Conservation (phyloP, 2,329 filamentous ascomycete species). For the Xylariaceae sp. region DNA sequence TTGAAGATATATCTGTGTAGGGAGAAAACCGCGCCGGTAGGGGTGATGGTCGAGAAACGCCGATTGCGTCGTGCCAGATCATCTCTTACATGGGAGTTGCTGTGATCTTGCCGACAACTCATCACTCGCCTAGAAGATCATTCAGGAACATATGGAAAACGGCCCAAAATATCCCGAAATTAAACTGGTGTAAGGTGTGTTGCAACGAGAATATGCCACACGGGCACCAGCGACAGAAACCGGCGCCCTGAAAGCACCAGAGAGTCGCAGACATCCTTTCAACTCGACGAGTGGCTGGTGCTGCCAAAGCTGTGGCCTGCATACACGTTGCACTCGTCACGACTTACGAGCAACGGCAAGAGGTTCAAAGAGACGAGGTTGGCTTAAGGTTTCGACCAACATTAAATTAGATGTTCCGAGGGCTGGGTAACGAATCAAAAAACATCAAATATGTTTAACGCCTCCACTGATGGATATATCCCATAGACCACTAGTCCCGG, state of each 20-base stretch:
- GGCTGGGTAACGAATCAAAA: slow-evolving; percentile 29
- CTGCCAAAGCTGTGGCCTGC: too few species aligned
- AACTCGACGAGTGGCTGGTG: too few species aligned
- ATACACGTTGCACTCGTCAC: too few species aligned
- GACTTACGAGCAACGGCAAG: slow-evolving; percentile 1
- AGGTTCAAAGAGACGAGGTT: slow-evolving; percentile 20
- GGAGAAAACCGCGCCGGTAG: slow-evolving; percentile 45
- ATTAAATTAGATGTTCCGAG: slow-evolving; percentile 21
- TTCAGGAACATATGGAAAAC: too few species aligned
- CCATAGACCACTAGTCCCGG: slow-evolving; percentile 9
- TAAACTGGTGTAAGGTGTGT: too few species aligned
- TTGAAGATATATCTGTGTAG: slow-evolving; percentile 56
- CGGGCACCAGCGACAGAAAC: too few species aligned
- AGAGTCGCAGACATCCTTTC: too few species aligned
- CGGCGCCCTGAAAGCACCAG: too few species aligned
- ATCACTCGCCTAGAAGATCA: too few species aligned
- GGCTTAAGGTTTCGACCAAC: slow-evolving; percentile 27
- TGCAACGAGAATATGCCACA: too few species aligned
- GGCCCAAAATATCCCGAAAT: too few species aligned
- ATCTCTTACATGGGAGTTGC: not conserved
- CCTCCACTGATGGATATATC: slow-evolving; percentile 21
- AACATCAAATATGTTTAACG: slow-evolving; percentile 20
- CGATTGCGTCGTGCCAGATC: not conserved
- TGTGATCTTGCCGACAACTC: too few species aligned
- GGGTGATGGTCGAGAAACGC: not conserved